Conservation (phyloP, 371 early-diverging fungal genomes). For the Mortierella sp. region DNA sequence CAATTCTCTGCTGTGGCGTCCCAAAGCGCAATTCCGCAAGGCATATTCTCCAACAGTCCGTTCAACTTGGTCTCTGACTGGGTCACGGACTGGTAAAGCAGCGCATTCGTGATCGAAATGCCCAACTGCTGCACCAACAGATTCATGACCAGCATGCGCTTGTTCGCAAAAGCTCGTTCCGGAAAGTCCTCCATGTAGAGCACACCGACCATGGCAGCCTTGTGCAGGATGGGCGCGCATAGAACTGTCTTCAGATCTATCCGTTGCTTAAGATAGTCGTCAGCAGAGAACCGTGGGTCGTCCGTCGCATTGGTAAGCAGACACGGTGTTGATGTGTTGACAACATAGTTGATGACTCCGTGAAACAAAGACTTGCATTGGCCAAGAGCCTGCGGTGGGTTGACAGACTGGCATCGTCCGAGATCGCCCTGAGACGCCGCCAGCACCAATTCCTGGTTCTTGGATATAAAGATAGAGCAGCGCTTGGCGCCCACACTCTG, state of each 20-base stretch:
- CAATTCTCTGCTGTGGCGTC: slow-evolving; percentile 38
- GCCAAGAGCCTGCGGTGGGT: slow-evolving; percentile 32
- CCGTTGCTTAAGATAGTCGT: slow-evolving; percentile 50
- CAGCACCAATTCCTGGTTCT: slow-evolving; percentile 35
- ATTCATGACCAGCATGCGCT: slow-evolving; percentile 65
- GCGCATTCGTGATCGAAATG: slow-evolving; percentile 69
- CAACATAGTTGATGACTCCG: slow-evolving; percentile 50
- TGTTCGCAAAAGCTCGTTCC: slow-evolving; percentile 64
- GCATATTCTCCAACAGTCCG: slow-evolving; percentile 53
- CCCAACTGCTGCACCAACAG: slow-evolving; percentile 69
- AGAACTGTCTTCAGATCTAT: slow-evolving; percentile 64
- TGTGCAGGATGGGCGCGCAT: slow-evolving; percentile 68
- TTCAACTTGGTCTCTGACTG: slow-evolving; percentile 51
- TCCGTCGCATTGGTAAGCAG: slow-evolving; percentile 47
- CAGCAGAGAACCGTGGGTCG: slow-evolving; percentile 52
- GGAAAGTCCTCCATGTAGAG: slow-evolving; percentile 66
- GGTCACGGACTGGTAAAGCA: slow-evolving; percentile 58
- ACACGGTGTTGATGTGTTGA: slow-evolving; percentile 41
- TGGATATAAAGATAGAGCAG: slow-evolving; percentile 45
- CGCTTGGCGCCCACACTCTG: slow-evolving; percentile 43
- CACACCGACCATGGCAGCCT: slow-evolving; percentile 60
- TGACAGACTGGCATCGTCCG: slow-evolving; percentile 42
- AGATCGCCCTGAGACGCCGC: slow-evolving; percentile 39
- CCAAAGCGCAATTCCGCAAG: slow-evolving; percentile 51
- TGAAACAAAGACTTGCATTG: slow-evolving; percentile 39